Evolutionary conservation across 2,329 filamentous ascomycete genomes (phyloP), one percentile per base, ranked within the genome.

Genomic region (Stachybotrys chartarum): DNA sequence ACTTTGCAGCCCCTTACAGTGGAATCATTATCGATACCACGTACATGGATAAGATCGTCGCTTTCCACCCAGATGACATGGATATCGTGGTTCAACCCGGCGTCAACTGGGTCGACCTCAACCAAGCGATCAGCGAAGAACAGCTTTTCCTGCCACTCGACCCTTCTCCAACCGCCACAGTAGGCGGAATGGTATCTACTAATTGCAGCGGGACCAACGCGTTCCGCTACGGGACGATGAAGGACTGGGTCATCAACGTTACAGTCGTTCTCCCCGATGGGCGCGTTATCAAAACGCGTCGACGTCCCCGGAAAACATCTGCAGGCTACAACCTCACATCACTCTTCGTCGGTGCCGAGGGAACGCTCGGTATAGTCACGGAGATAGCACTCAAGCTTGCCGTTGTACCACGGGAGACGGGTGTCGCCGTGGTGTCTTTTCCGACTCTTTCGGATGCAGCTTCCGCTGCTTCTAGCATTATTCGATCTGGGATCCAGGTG

Each of bases 171-270:
- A 88, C 88, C 12, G 90, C 90, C 54, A 88, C 87, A 79, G 91
- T 94, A 59, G 90, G 90, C 52, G 90, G 90, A 30, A 90, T 89
- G 86, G 80, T 90, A 3, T 84, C 83, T 2, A 89, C 86, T 16
- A 58, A 58, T 45, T 79, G 76, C 68, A 79, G 75, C 57, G 90
- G 90, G 53, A 94, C 90, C 3, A 93, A 94, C 67, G 83, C 90
- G 5, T 91, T 91, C 68, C 80, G 89, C 52, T 94, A 93, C 67
- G 90, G 90, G 53, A 94, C 90, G 0, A 94, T 94, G 90, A 83
- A 87, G 55, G 90, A 94, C 68, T 94, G 90, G 90, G 90, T 94
- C 1, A 72, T 93, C 12, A 88, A 84, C 54, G 74, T 94, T 50
- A 94, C 90, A 0, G 87, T 93, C 3, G 90, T 95, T 1, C 78